Conservation (phyloP, 2,329 filamentous ascomycete species). For the Raffaelea albimanens region DNA sequence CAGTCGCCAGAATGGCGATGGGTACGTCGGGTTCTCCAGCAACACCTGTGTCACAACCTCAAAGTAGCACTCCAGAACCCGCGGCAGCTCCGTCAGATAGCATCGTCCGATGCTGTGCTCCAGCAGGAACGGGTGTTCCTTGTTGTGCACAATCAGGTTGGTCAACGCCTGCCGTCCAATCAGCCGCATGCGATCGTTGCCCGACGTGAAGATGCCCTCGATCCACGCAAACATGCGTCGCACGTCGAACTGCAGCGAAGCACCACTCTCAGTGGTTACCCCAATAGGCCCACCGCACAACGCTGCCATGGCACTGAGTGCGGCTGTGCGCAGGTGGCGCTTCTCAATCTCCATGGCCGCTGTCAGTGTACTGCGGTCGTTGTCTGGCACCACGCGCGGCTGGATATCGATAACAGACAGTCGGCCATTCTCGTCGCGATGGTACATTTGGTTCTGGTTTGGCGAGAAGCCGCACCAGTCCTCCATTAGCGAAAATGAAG, state of each 20-base stretch:
- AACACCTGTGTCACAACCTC: constrained; percentile 83
- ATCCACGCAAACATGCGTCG: constrained; percentile 92
- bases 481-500: constrained; percentile 93
- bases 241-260: constrained; percentile 84
- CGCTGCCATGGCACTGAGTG: constrained; percentile 89
- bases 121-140: constrained; percentile 73
- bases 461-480: constrained; percentile 98
- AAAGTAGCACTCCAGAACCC: constrained; percentile 91
- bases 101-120: constrained; percentile 88
- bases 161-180: constrained; percentile 82
- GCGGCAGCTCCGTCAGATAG: constrained; percentile 70
- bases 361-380: constrained; percentile 68
- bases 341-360: constrained; percentile 97
- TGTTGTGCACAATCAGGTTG: constrained; percentile 85
- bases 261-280: constrained; percentile 78
- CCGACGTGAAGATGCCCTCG: constrained; percentile 84
- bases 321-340: constrained; percentile 79
- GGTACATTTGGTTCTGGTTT: constrained; percentile 73
- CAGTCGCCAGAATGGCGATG: constrained; percentile 81
- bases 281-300: constrained; percentile 80
- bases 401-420: constrained; percentile 77
- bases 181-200: constrained; percentile 82
- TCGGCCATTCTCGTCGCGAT: constrained; percentile 78
- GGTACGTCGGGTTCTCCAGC: constrained; percentile 72
- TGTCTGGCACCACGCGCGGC: constrained; percentile 28